Evolutionary conservation across 2,329 filamentous ascomycete species (phyloP).

Genomic region (Esteya vermicola): DNA sequence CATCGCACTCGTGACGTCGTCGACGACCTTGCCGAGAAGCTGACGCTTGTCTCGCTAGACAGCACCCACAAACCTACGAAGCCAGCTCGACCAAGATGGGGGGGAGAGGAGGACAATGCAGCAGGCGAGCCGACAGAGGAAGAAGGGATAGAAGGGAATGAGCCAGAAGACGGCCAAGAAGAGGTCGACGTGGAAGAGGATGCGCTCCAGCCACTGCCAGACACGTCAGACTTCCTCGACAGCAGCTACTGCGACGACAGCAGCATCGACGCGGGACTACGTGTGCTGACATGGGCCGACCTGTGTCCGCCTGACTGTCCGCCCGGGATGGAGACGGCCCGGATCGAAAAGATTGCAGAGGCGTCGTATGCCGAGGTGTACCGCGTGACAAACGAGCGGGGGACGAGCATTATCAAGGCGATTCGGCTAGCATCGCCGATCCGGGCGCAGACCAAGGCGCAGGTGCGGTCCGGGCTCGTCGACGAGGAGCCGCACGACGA

Average conservation of each 20-base stretch:
- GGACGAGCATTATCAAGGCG: slow-evolving; percentile 51
- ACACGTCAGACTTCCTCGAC: slow-evolving; percentile 5
- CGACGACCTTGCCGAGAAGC: slow-evolving; percentile 11
- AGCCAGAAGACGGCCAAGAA: not conserved
- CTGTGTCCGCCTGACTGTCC: slow-evolving; percentile 37
- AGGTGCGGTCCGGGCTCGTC: slow-evolving; percentile 37
- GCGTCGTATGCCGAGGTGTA: slow-evolving; percentile 55
- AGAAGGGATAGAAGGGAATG: not conserved
- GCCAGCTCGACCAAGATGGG: not conserved
- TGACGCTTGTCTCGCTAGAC: slow-evolving; percentile 9
- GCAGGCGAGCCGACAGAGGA: not conserved
- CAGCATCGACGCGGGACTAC: slow-evolving; percentile 17
- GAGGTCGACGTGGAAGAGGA: not conserved
- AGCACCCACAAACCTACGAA: not conserved
- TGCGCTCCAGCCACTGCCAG: not conserved
- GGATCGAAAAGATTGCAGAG: slow-evolving; percentile 50
- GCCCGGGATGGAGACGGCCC: too few species aligned
- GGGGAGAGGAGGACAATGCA: not conserved
- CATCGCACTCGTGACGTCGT: slow-evolving; percentile 8
- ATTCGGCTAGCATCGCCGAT: slow-evolving; percentile 46
- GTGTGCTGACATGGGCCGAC: slow-evolving; percentile 40
- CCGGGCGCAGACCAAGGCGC: slow-evolving; percentile 41
- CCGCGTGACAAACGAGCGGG: slow-evolving; percentile 41
- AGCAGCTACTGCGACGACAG: slow-evolving; percentile 5
- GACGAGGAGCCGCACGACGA: slow-evolving; percentile 44